phyloP scores from a whole-genome alignment of 495 filamentous ascomycete genomes.

The Paragyromitra xinjiangensis region DNA sequence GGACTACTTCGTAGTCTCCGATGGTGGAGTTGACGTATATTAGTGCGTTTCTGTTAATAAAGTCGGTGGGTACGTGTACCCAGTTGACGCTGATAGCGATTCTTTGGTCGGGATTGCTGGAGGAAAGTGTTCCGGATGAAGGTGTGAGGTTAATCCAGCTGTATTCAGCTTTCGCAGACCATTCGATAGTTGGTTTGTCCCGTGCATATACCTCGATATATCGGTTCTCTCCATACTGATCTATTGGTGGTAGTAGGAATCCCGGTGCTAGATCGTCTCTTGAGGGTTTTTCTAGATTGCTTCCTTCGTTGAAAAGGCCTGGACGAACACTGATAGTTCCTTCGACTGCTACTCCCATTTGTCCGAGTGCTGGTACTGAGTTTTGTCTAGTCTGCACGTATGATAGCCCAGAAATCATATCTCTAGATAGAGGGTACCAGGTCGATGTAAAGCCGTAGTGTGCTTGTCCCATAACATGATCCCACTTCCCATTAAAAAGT shows the following conservation, averaged over 20 bases:
- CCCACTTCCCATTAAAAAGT: conserved; percentile 63
- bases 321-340: conserved; percentile 46
- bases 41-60: conserved; percentile 57
- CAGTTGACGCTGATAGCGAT: conserved; percentile 60
- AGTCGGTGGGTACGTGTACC: conserved; percentile 56
- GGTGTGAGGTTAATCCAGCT: conserved; percentile 59
- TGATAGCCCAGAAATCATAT: conserved; percentile 27
- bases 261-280: conserved; percentile 7
- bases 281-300: conserved; percentile 25
- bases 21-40: conserved; percentile 63
- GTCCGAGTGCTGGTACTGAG: conserved; percentile 56
- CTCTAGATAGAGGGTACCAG: conserved; percentile 7
- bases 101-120: conserved; percentile 57
- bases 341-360: conserved; percentile 63
- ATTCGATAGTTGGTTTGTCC: conserved; percentile 59
- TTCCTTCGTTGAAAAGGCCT: conserved; percentile 32
- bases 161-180: conserved; percentile 57
- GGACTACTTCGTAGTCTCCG: conserved; percentile 55
- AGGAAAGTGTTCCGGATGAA: conserved; percentile 57
- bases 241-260: conserved; percentile 19
- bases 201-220: conserved; percentile 63
- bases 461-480: conserved; percentile 64
- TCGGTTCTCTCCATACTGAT: conserved; percentile 39
- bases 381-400: conserved; percentile 59
- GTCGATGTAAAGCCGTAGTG: conserved; percentile 61